Conservation (phyloP, 371 early-diverging fungal genomes). For the Thermomucor indicae-seudaticae region DNA sequence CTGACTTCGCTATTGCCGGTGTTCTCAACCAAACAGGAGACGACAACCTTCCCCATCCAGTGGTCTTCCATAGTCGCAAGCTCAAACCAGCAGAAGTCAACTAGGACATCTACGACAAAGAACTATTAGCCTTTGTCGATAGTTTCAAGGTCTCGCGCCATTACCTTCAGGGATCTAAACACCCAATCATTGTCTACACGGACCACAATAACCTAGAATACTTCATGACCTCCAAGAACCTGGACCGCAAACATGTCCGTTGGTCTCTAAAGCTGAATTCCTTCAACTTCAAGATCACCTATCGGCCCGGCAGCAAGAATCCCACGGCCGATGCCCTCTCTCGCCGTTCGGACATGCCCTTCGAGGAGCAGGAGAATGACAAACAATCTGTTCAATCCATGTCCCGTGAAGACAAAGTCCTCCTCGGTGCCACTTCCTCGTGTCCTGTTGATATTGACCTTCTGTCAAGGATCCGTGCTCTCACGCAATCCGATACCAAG, state of each 20-base stretch:
- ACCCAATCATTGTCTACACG: conserved; percentile 26
- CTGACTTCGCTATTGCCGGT: conserved; percentile 39
- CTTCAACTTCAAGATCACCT: conserved; percentile 27
- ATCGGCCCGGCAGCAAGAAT: conserved; percentile 34
- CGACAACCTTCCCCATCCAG: conserved; percentile 22
- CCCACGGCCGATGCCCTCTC: conserved; percentile 45
- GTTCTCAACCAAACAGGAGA: conserved; percentile 33
- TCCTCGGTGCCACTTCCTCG: conserved; percentile 4
- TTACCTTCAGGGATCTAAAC: conserved; percentile 28
- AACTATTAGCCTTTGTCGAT: conserved; percentile 42
- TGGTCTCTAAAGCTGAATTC: conserved; percentile 30
- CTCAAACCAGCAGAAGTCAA: conserved; percentile 28
- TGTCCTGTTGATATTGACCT: conserved; percentile 1
- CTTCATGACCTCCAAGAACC: conserved; percentile 18
- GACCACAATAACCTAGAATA: conserved; percentile 50
- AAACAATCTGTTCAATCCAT: conserved; percentile 5
- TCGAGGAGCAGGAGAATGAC: conserved; percentile 11
- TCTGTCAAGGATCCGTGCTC: not conserved
- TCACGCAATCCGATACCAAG: no score
- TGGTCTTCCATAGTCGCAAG: conserved; percentile 36
- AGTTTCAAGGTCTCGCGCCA: conserved; percentile 38
- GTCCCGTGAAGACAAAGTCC: not conserved
- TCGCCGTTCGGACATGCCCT: conserved; percentile 14
- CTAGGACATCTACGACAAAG: conserved; percentile 48
- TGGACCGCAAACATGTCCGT: conserved; percentile 33